Percentiles rank a stretch among this genome's conserved stretches.
Evolutionary conservation across 2,329 filamentous ascomycete species (phyloP).

Genomic region (Hypoxylon sp.): DNA sequence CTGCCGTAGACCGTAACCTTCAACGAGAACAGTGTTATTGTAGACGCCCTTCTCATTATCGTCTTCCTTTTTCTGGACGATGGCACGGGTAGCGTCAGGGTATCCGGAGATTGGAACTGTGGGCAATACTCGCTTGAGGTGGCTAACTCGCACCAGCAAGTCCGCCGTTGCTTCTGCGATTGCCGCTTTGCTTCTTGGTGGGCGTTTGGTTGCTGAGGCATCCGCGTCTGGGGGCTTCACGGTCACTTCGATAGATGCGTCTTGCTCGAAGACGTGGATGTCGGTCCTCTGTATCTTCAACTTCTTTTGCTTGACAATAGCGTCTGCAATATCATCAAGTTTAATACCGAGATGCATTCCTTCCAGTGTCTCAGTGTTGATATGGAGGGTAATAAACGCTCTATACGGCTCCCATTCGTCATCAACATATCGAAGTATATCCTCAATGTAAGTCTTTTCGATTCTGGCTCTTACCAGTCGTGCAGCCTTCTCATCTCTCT

Average conservation of each 20-base stretch:
- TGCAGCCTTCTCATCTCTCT: slow-evolving; percentile 81
- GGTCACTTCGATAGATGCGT: slow-evolving; percentile 78
- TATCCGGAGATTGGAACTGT: slow-evolving; percentile 91
- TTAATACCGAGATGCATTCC: slow-evolving; percentile 86
- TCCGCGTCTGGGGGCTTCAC: slow-evolving; percentile 72
- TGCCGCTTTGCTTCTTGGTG: slow-evolving; percentile 62
- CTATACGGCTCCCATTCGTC: slow-evolving; percentile 87
- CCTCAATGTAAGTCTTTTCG: slow-evolving; percentile 92
- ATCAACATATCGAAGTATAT: slow-evolving; percentile 84
- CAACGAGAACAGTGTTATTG: slow-evolving; percentile 81
- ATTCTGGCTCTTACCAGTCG: slow-evolving; percentile 92
- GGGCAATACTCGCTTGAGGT: slow-evolving; percentile 85
- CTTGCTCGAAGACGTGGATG: slow-evolving; percentile 69
- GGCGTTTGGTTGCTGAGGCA: slow-evolving; percentile 61
- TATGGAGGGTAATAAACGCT: slow-evolving; percentile 82
- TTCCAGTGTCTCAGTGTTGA: slow-evolving; percentile 84
- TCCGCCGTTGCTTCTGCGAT: slow-evolving; percentile 70
- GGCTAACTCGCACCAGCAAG: slow-evolving; percentile 83
- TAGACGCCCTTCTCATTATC: slow-evolving; percentile 59
- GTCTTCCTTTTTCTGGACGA: slow-evolving; percentile 85
- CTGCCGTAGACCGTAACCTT: slow-evolving; percentile 89
- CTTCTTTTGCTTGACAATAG: slow-evolving; percentile 86
- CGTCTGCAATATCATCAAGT: slow-evolving; percentile 78
- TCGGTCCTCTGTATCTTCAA: slow-evolving; percentile 80
- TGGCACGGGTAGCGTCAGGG: slow-evolving; percentile 85